Percentiles rank a stretch among this genome's conserved stretches.
These are phyloP conservation scores for Coemansia sp. DNA, from an alignment of 192 early-diverging fungal species.

Conservation along the genomic window DNA sequence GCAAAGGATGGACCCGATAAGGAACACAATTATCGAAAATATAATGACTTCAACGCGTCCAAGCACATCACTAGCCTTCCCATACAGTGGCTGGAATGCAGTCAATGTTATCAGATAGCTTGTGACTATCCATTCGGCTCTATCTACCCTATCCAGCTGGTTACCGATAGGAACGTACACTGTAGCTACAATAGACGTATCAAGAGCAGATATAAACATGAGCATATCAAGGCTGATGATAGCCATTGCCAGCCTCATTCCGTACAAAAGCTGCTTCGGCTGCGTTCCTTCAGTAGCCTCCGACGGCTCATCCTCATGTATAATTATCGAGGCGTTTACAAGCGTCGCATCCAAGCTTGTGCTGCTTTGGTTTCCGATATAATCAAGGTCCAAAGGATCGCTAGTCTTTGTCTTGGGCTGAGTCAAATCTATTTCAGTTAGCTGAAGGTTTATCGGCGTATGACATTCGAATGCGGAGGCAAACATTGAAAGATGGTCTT, in stretches of 20 bases:
- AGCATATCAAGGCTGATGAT: slow-evolving; percentile 39
- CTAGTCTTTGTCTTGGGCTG: not conserved
- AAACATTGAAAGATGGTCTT: not conserved
- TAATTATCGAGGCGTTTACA: not conserved
- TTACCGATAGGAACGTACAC: slow-evolving; percentile 68
- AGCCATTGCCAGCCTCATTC: slow-evolving; percentile 29
- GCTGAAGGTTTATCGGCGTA: not conserved
- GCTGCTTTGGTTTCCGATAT: not conserved
- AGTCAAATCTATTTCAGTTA: not conserved
- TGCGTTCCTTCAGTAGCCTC: slow-evolving; percentile 2
- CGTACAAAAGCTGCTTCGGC: slow-evolving; percentile 28
- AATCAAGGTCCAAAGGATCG: not conserved
- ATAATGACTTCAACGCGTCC: slow-evolving; percentile 43
- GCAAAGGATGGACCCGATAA: slow-evolving; percentile 46
- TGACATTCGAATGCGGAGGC: not conserved
- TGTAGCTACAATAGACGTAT: slow-evolving; percentile 77
- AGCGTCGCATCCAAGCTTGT: not conserved
- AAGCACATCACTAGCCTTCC: slow-evolving; percentile 75
- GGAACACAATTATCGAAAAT: slow-evolving; percentile 40
- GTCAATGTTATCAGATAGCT: slow-evolving; percentile 70
- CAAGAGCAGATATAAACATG: slow-evolving; percentile 31
- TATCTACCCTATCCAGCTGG: slow-evolving; percentile 65
- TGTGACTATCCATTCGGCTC: slow-evolving; percentile 80
- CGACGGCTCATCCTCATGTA: not conserved
- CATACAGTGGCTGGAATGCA: slow-evolving; percentile 76